These are phyloP conservation scores for Neurospora discreta DNA, from an alignment of 495 filamentous ascomycete genomes.

Conservation along the genomic window DNA sequence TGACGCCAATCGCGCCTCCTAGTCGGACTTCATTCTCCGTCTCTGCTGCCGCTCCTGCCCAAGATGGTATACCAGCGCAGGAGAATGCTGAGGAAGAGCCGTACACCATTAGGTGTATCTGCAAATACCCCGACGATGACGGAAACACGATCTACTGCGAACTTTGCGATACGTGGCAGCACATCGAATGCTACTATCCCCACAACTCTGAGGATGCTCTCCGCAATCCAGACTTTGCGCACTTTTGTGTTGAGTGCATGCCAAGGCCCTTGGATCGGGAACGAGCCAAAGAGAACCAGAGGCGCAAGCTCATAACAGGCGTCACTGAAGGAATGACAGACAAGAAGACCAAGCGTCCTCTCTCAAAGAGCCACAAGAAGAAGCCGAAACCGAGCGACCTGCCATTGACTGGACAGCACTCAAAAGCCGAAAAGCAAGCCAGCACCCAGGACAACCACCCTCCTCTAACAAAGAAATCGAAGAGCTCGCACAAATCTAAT, in stretches of 20 bases:
- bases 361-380: constrained; percentile 65
- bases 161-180: constrained; percentile 92
- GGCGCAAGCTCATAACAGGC: constrained; percentile 31
- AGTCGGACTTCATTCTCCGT: constrained; percentile 40
- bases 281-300: constrained; percentile 55
- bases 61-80: constrained; percentile 45
- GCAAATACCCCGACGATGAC: constrained; percentile 84
- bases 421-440: constrained; percentile 27
- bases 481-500: constrained; percentile 61
- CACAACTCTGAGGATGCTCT: constrained; percentile 58
- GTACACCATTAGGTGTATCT: constrained; percentile 97
- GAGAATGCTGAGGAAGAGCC: constrained; percentile 67
- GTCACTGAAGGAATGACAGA: constrained; percentile 44
- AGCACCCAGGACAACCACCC: constrained; percentile 24
- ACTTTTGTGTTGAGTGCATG: constrained; percentile 79
- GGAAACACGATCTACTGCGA: constrained; percentile 97
- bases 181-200: constrained; percentile 90
- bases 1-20: constrained; percentile 42
- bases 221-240: constrained; percentile 45
- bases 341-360: constrained; percentile 57
- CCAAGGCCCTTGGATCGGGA: constrained; percentile 61
- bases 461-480: constrained; percentile 54
- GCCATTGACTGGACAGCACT: constrained; percentile 36
- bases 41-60: constrained; percentile 36
- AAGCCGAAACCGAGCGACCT: constrained; percentile 47